Percentiles rank a stretch among this genome's conserved stretches.
These are phyloP conservation scores for Neofusicoccum sp. DNA, from an alignment of 2,329 filamentous ascomycete genomes.

Conservation along the genomic window DNA sequence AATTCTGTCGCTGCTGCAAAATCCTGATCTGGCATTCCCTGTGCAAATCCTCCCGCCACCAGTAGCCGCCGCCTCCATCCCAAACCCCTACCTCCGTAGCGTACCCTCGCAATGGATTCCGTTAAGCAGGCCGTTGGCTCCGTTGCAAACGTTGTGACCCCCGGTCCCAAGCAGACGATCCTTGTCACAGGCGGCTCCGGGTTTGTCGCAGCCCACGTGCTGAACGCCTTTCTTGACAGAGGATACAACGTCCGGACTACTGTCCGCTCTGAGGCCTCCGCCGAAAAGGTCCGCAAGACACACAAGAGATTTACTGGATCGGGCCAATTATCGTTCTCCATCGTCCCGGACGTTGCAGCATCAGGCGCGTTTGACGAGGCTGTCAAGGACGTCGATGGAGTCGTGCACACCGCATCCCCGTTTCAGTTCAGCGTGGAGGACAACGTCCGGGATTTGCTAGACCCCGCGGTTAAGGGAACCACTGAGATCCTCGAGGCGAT, in stretches of 20 bases:
- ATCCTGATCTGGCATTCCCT: neutral
- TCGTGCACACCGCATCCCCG: constrained; percentile 50
- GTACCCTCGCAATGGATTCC: neutral
- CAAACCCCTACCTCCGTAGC: neutral
- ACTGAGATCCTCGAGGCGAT: constrained; percentile 42
- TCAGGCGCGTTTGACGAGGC: constrained; percentile 41
- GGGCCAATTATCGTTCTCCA: constrained; percentile 46
- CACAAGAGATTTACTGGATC: constrained; percentile 37
- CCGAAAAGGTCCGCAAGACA: constrained; percentile 40
- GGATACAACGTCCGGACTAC: constrained; percentile 27
- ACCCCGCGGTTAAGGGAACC: constrained; percentile 52
- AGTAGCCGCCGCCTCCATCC: neutral
- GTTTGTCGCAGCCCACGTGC: constrained; percentile 30
- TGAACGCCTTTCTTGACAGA: constrained; percentile 26
- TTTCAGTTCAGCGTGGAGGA: constrained; percentile 15
- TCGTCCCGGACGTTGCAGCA: constrained; percentile 47
- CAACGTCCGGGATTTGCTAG: constrained; percentile 35
- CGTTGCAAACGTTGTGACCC: neutral
- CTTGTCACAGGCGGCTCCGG: constrained; percentile 31
- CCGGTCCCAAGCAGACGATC: constrained; percentile 18
- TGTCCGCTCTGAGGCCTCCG: constrained; percentile 25
- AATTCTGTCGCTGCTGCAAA: neutral
- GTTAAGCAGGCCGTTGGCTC: constrained; percentile 2
- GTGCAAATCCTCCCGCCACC: constrained; percentile 8
- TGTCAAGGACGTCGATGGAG: constrained; percentile 46